Conservation (phyloP, 2,329 filamentous ascomycete species). For the Chaetomium globosum region DNA sequence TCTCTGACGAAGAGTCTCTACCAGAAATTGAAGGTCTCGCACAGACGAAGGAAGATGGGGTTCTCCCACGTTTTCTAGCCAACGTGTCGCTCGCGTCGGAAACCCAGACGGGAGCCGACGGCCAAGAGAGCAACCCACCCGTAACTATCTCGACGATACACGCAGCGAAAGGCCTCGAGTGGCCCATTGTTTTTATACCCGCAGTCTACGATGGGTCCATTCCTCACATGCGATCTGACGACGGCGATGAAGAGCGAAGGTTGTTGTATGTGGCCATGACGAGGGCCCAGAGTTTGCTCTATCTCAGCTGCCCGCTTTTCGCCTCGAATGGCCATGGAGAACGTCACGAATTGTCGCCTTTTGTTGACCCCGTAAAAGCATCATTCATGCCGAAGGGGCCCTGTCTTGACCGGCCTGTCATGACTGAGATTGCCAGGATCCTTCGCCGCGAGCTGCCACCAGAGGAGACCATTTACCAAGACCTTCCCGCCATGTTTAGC, state of each 20-base stretch:
- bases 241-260: constrained; percentile 82
- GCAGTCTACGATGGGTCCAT: constrained; percentile 88
- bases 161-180: constrained; percentile 92
- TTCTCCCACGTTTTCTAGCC: constrained; percentile 78
- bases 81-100: constrained; percentile 88
- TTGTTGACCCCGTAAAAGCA: constrained; percentile 63
- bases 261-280: constrained; percentile 97
- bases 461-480: constrained; percentile 56
- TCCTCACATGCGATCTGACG: constrained; percentile 82
- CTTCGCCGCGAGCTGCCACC: constrained; percentile 65
- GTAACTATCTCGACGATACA: constrained; percentile 96
- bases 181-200: constrained; percentile 93
- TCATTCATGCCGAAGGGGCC: constrained; percentile 66
- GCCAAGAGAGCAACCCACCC: constrained; percentile 59
- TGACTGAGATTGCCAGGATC: constrained; percentile 71
- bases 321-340: constrained; percentile 58
- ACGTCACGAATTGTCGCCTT: constrained; percentile 70
- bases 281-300: constrained; percentile 80
- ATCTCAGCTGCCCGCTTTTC: constrained; percentile 77
- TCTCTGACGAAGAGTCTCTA: constrained; percentile 57
- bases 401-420: constrained; percentile 62
- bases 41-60: constrained; percentile 65
- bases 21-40: constrained; percentile 71
- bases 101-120: constrained; percentile 64
- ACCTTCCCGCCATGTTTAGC: constrained; percentile 56